Conservation (phyloP, 2,329 filamentous ascomycete genomes). For the Dactylellina drechsleri region DNA sequence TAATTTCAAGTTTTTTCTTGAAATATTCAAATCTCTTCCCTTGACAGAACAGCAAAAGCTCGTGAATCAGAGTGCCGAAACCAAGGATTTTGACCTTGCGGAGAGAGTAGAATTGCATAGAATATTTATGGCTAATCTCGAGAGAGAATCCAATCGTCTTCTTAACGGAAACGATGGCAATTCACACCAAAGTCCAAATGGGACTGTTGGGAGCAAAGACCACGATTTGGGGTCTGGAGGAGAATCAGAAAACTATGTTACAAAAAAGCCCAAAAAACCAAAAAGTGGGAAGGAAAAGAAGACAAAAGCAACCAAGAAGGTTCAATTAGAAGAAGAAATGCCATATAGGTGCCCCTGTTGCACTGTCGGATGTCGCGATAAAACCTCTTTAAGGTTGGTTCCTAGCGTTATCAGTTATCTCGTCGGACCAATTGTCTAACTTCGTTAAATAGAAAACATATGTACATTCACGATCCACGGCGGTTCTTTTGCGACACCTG, state of each 20-base stretch:
- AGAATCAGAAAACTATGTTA: neutral
- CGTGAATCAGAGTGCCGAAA: slow-evolving; percentile 3
- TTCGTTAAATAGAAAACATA: slow-evolving; percentile 32
- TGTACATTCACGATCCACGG: slow-evolving; percentile 42
- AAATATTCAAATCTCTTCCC: slow-evolving; percentile 21
- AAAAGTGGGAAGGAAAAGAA: slow-evolving; percentile 9
- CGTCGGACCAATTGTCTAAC: neutral
- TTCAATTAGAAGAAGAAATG: slow-evolving; percentile 14
- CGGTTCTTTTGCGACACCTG: slow-evolving; percentile 36
- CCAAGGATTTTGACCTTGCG: slow-evolving; percentile 3
- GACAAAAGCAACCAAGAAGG: slow-evolving; percentile 1
- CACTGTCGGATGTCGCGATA: slow-evolving; percentile 27
- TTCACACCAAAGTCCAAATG: neutral
- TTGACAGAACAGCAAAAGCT: slow-evolving; percentile 21
- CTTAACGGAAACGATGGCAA: neutral
- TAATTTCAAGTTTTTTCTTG: slow-evolving; percentile 1
- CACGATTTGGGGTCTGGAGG: neutral
- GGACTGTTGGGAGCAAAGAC: neutral
- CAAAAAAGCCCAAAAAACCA: neutral
- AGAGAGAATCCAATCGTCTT: slow-evolving; percentile 8
- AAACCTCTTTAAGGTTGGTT: slow-evolving; percentile 27
- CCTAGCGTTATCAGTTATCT: neutral
- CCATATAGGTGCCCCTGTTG: slow-evolving; percentile 16
- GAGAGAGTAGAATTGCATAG: slow-evolving; percentile 16
- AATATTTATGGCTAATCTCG: slow-evolving; percentile 24